Percentiles rank a stretch among this genome's conserved stretches.
Evolutionary conservation across 495 filamentous ascomycete genomes (phyloP).

Genomic region (Aspergillus panamensis): DNA sequence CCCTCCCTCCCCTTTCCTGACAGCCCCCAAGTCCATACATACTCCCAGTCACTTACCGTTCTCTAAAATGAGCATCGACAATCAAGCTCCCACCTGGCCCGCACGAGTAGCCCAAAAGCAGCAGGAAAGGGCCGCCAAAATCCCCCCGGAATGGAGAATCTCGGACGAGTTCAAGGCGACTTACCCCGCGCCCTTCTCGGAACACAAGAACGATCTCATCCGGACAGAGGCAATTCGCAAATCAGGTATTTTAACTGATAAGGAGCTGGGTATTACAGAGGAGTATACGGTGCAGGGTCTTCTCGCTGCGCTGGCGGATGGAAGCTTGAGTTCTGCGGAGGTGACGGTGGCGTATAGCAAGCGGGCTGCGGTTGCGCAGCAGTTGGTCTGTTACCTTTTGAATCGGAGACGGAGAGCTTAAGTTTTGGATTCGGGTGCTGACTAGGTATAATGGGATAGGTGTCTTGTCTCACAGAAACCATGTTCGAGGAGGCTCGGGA

Average conservation of each 20-base stretch:
- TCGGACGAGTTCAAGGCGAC: slow-evolving; percentile 11
- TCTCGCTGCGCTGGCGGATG: slow-evolving; percentile 17
- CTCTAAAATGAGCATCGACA: neutral
- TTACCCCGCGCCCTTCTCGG: slow-evolving; percentile 13
- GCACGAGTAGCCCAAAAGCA: slow-evolving; percentile 32
- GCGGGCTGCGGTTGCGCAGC: slow-evolving; percentile 53
- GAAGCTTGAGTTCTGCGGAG: slow-evolving; percentile 45
- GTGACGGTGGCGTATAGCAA: slow-evolving; percentile 56
- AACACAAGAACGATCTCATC: slow-evolving; percentile 25
- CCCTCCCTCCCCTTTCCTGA: neutral
- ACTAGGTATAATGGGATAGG: slow-evolving; percentile 14
- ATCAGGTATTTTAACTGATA: slow-evolving; percentile 25
- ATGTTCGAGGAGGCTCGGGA: slow-evolving; percentile 43
- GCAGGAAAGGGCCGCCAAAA: slow-evolving; percentile 32
- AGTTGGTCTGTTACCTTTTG: slow-evolving; percentile 29
- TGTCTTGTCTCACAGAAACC: slow-evolving; percentile 57
- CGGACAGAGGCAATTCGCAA: slow-evolving; percentile 17
- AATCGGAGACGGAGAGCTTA: neutral
- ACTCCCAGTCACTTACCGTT: neutral
- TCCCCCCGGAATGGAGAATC: slow-evolving; percentile 26
- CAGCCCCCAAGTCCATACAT: neutral
- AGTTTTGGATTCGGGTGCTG: neutral
- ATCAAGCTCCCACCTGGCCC: slow-evolving; percentile 14
- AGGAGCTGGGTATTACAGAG: slow-evolving; percentile 52
- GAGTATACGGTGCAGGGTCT: slow-evolving; percentile 43